Evolutionary conservation across 2,329 filamentous ascomycete species (phyloP), one percentile per base, ranked within the genome.

Genomic region (Pseudocercospora cruenta): DNA sequence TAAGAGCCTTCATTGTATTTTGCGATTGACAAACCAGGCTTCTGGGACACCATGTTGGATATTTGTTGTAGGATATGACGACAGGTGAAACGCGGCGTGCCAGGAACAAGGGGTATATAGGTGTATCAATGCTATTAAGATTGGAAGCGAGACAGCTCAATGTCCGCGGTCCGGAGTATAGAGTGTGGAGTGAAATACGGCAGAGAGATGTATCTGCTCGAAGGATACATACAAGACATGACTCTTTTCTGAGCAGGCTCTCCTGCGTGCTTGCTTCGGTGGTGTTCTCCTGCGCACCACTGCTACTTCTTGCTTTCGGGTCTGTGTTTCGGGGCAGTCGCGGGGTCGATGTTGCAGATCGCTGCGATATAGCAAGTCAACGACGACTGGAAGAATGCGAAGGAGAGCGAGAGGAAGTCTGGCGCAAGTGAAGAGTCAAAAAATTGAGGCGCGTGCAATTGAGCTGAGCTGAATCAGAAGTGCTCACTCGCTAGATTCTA

Each of bases 221-320:
- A 36, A 33, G 62, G 28, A 63, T 22, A 68, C 66, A 57, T 57
- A 68, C 66, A 60, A 31, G 66, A 65, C 66, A 68, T 68, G 63
- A 31, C 65, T 45, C 54, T 47, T 39, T 53, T 19, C 12, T 10
- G 14, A 19, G 60, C 59, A 60, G 64, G 39, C 58, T 51, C 54
- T 45, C 16, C 26, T 51, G 49, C 51, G 58, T 58, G 61, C 31
- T 58, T 62, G 28, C 58, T 57, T 14, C 22, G 55, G 19, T 22
- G 39, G 16, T 28, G 43, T 36, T 16, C 36, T 43, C 57, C 19
- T 45, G 54, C 19, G 33, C n/a, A n/a, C 14, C 39, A 43, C 16
- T 10, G 39, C 16, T 36, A 12, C 33, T 57, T 39, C 43, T 53
- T 28, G 47, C 39, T 43, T 19, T n/a, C 33, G 39, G 39, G 39